Percentiles rank a stretch among this genome's conserved stretches.
These are phyloP conservation scores for Gaultheria prostrata DNA, from an alignment of 148 eudicot genomes.

Conservation along the genomic window DNA sequence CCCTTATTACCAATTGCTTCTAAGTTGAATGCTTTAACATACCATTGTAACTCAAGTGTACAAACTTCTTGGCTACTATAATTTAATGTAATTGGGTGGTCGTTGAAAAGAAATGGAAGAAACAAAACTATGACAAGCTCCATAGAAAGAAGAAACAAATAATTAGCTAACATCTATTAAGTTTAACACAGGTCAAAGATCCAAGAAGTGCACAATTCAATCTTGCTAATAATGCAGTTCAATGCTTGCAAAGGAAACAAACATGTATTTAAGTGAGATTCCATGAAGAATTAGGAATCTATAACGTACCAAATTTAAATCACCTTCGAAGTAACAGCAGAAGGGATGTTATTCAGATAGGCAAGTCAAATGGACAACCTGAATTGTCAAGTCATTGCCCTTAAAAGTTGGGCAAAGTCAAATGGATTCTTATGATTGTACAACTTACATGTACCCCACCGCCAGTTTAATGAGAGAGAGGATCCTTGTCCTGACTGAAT, in stretches of 20 bases:
- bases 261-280: neutral
- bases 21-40: neutral
- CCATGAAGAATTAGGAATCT: neutral
- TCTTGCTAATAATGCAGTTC: neutral
- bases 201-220: neutral
- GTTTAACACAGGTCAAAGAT: neutral
- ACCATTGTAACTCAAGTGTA: neutral
- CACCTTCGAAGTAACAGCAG: neutral
- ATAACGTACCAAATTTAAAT: neutral
- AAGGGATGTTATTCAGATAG: neutral
- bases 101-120: neutral
- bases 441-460: slow-evolving; percentile 57
- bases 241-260: neutral
- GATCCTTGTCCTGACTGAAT: slow-evolving; percentile 84
- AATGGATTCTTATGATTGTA: neutral
- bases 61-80: neutral
- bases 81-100: neutral
- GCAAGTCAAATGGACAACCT: neutral
- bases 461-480: slow-evolving; percentile 70
- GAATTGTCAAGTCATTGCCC: slow-evolving; percentile 4
- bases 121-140: neutral
- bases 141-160: neutral
- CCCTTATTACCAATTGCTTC: neutral
- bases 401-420: neutral
- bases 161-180: neutral